Evolutionary conservation across 441 rosid genomes (phyloP).

Genomic region (Mallotus repandus): DNA sequence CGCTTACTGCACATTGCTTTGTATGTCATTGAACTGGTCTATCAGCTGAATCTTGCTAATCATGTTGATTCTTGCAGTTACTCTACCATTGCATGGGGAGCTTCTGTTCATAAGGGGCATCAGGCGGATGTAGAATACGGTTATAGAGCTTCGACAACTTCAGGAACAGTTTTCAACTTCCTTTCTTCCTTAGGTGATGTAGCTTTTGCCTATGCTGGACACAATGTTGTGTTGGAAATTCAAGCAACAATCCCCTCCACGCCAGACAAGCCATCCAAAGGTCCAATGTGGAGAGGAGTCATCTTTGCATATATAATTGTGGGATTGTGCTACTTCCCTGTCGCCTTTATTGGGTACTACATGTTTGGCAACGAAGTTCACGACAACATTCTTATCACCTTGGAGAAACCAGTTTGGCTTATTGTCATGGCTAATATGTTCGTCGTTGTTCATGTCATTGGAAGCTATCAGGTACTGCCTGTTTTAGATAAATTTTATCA

Average conservation of each 20-base stretch:
- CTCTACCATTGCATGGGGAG: slow-evolving; percentile 71
- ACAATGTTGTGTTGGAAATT: slow-evolving; percentile 84
- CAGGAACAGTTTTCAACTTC: slow-evolving; percentile 52
- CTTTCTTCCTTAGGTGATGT: slow-evolving; percentile 72
- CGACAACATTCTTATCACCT: slow-evolving; percentile 65
- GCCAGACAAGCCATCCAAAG: slow-evolving; percentile 76
- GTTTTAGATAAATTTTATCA: background rate
- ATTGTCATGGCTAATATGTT: slow-evolving; percentile 64
- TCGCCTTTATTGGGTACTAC: slow-evolving; percentile 64
- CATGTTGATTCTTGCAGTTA: slow-evolving; percentile 39
- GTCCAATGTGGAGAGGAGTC: slow-evolving; percentile 86
- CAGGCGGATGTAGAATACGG: slow-evolving; percentile 54
- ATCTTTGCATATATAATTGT: slow-evolving; percentile 64
- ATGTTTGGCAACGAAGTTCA: slow-evolving; percentile 61
- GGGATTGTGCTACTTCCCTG: slow-evolving; percentile 82
- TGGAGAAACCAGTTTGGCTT: slow-evolving; percentile 72
- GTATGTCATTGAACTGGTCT: background rate
- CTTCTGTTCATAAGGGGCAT: slow-evolving; percentile 52
- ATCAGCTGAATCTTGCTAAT: background rate
- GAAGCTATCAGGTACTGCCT: slow-evolving; percentile 72
- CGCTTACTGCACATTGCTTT: too few relatives aligned
- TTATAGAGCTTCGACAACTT: slow-evolving; percentile 35
- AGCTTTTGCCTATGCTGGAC: slow-evolving; percentile 87
- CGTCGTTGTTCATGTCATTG: slow-evolving; percentile 75
- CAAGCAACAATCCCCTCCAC: slow-evolving; percentile 93